A percentile compares a stretch with the other conserved stretches of the same genome.
Evolutionary conservation across 148 eudicot species (phyloP).

Genomic region (Arctostaphylos glauca): DNA sequence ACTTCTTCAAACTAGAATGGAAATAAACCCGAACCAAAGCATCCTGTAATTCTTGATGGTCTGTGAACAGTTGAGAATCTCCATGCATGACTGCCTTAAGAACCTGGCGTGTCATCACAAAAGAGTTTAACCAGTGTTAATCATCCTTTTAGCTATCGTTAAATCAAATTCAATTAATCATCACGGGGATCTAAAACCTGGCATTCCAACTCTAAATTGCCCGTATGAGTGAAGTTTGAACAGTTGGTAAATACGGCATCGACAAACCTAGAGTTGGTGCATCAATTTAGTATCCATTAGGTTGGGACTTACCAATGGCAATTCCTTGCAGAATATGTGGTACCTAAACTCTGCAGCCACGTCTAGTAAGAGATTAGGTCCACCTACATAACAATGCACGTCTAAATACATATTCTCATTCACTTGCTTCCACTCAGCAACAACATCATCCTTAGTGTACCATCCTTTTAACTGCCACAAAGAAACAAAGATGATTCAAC

Average conservation of each 20-base stretch:
- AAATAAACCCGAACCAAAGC: constrained; percentile 75
- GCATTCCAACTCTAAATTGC: background rate
- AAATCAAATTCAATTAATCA: background rate
- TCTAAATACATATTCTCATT: constrained; percentile 63
- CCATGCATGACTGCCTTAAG: constrained; percentile 78
- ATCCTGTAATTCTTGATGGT: constrained; percentile 65
- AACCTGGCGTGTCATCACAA: constrained; percentile 38
- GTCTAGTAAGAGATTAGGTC: constrained; percentile 67
- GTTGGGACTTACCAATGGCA: constrained; percentile 65
- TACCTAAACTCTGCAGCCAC: constrained; percentile 80
- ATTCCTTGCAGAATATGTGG: constrained; percentile 86
- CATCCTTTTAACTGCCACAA: constrained; percentile 76
- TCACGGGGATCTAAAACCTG: background rate
- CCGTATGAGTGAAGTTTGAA: background rate
- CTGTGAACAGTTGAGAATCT: constrained; percentile 60
- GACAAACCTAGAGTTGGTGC: background rate
- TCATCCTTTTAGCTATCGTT: background rate
- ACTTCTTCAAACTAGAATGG: constrained; percentile 73
- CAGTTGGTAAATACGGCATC: background rate
- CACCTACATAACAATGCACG: constrained; percentile 83
- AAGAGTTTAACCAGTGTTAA: background rate
- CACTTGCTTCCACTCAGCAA: constrained; percentile 84
- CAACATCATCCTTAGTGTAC: constrained; percentile 90
- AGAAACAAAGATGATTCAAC: background rate
- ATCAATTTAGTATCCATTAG: too few species aligned